Evolutionary conservation across 805 yeast genomes (phyloP).

Genomic region (Yarrowia porcina): DNA sequence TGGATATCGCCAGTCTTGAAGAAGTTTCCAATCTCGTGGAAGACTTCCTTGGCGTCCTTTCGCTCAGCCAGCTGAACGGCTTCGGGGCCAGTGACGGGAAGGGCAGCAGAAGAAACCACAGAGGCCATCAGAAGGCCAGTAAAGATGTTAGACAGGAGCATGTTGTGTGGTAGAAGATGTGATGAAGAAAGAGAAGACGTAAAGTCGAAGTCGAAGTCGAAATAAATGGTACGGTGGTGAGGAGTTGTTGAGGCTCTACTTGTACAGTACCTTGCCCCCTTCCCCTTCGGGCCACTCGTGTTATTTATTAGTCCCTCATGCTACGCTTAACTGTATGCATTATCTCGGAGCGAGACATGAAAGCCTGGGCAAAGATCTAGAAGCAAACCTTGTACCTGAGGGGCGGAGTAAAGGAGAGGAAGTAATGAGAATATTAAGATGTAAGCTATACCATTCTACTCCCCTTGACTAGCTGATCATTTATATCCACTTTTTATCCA

Average conservation of each 20-base stretch:
- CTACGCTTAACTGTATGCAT: neutral
- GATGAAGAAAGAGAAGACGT: too few relatives aligned
- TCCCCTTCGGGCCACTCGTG: neutral
- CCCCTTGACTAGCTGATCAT: neutral
- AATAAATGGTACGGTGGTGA: slow-evolving; percentile 8
- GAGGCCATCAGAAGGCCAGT: slow-evolving; percentile 9
- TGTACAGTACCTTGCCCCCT: neutral
- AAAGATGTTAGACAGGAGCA: slow-evolving; percentile 2
- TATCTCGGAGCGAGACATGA: slow-evolving; percentile 12
- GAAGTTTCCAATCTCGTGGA: slow-evolving; percentile 5
- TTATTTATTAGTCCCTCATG: slow-evolving; percentile 18
- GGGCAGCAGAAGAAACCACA: slow-evolving; percentile 1
- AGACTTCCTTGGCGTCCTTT: slow-evolving; percentile 12
- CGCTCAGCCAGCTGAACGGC: slow-evolving; percentile 18
- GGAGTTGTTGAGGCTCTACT: too few relatives aligned
- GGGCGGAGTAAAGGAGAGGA: neutral
- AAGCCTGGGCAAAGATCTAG: too few relatives aligned
- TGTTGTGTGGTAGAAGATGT: neutral
- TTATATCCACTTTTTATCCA: too few relatives aligned
- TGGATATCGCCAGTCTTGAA: slow-evolving; percentile 14
- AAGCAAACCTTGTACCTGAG: slow-evolving; percentile 8
- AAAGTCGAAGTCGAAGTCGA: too few relatives aligned
- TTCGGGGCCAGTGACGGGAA: neutral
- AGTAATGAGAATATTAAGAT: neutral
- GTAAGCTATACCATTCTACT: neutral